Base-by-base conservation (phyloP, 2,329 filamentous ascomycete genomes). In the Colletotrichum tanaceti region DNA sequence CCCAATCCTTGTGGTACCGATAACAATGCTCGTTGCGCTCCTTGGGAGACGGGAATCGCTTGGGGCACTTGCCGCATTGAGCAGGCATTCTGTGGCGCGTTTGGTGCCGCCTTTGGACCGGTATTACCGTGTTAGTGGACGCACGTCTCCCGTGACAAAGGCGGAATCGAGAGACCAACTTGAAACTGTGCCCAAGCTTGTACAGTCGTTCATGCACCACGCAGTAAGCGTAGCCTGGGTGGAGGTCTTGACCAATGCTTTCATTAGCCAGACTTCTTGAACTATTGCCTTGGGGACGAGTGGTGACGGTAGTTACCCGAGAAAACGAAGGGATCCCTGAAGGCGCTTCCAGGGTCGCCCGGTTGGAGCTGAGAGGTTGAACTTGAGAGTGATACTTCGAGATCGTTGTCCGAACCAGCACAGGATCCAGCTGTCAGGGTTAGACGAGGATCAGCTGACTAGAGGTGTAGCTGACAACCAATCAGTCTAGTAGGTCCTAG, bases 321-420 rank as follows among this genome's bases (percentile, higher is more conserved):
- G 14, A 0, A 4, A 9, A 38, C 3, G 4, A 16, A 53, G 1
- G 18, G 4, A 4, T 38, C 32, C 1, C 1, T 14, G 5, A 7
- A 9, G 11, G 7, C 32, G 2, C 32, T 10, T 5, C 11, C 13
- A 2, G n/a, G 10, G 10, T 20, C 44, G 20, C n/a, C 18, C 0
- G 18, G 14, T 11, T 39, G n/a, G 22, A 18, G 4, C 2, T 24
- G 9, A 9, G 16, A 39, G 2, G 10, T 5, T 5, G 14, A 9
- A 2, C n/a, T n/a, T n/a, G n/a, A n/a, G n/a, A n/a, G n/a, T n/a
- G n/a, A n/a, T n/a, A n/a, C 3, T 39, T 14, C 5, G 2, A 18
- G 5, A n/a, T 50, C 16, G 16, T 1, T 18, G 7, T 28, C 2
- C 11, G 58, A 35, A 35, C 58, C 58, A 39, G 32, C 32, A 52